Evolutionary conservation across 805 yeast species (phyloP), one percentile per base, ranked within the genome.

Genomic region (Candida anglica): DNA sequence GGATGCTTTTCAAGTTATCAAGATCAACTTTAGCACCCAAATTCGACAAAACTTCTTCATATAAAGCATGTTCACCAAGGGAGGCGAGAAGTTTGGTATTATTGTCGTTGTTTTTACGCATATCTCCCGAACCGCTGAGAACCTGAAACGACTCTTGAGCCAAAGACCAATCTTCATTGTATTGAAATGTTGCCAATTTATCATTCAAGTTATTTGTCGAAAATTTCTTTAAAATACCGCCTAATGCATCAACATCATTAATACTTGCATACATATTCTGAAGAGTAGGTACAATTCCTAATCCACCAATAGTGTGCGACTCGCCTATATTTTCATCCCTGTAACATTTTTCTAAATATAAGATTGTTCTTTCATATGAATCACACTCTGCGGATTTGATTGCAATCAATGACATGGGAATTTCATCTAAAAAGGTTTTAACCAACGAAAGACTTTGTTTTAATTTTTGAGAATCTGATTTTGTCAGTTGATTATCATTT

Each of bases 231-330:
- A 89, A 61, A 4, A 86, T 77, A 15, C 98, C 99, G 51, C 85
- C 89, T 20, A 93, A 66, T 0, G 96, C 80, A 62, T 93, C 99
- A 23, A 81, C 71, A 50, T 94, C 98, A 47, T 87, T 91, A 31
- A 93, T 77, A 37, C 77, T 82, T 6, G 95, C 81, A 54, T 93
- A 93, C 65, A 89, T 84, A 18, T 73, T 71, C 46, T 86, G 87
- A n/a, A 93, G 57, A 4, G 79, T 69, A 1, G 63, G 53, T 15
- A 68, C 69, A 47, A 61, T 64, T 41, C 50, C 66, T 58, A 46
- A 58, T 33, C 68, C 52, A 14, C 48, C 65, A 42, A 63, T 24
- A 15, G 18, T 19, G 19, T 32, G 32, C 16, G 53, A 40, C 33
- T 43, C 56, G 15, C 44, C 41, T 1, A 52, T 47, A 25, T 48